Conservation (phyloP, 2,329 filamentous ascomycete genomes). For the Xylariaceae sp. region DNA sequence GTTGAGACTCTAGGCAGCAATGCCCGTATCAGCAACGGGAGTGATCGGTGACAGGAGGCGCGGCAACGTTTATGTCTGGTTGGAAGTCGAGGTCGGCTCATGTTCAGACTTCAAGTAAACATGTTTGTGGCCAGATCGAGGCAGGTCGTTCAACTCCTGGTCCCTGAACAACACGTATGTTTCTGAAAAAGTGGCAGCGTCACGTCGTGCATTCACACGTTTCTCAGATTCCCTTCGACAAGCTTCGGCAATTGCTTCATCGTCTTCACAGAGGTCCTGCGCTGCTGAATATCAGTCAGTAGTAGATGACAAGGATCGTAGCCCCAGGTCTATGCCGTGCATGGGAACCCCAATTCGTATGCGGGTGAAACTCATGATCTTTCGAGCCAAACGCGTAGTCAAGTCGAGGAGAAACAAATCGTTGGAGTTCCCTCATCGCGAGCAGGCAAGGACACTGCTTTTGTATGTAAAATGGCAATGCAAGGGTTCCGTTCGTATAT, state of each 20-base stretch:
- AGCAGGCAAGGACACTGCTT: no score
- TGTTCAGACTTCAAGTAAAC: neutral
- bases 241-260: slow-evolving; percentile 32
- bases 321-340: no score
- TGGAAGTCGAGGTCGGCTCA: slow-evolving; percentile 2
- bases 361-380: no score
- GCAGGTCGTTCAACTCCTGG: no score
- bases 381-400: no score
- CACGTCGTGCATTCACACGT: slow-evolving; percentile 39
- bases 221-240: slow-evolving; percentile 33
- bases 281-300: neutral
- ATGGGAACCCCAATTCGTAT: no score
- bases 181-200: slow-evolving; percentile 21
- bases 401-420: no score
- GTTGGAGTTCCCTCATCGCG: no score
- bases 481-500: no score
- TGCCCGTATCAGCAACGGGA: slow-evolving; percentile 1
- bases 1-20: neutral
- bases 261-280: slow-evolving; percentile 28
- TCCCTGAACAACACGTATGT: no score
- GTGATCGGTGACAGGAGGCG: neutral
- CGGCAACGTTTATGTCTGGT: slow-evolving; percentile 1
- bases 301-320: slow-evolving; percentile 25
- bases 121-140: no score
- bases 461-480: no score